Percentiles rank a stretch among this genome's conserved stretches.
Evolutionary conservation across 1,284 basidiomycete genomes (phyloP).

Genomic region (Ceratobasidium theobromae): DNA sequence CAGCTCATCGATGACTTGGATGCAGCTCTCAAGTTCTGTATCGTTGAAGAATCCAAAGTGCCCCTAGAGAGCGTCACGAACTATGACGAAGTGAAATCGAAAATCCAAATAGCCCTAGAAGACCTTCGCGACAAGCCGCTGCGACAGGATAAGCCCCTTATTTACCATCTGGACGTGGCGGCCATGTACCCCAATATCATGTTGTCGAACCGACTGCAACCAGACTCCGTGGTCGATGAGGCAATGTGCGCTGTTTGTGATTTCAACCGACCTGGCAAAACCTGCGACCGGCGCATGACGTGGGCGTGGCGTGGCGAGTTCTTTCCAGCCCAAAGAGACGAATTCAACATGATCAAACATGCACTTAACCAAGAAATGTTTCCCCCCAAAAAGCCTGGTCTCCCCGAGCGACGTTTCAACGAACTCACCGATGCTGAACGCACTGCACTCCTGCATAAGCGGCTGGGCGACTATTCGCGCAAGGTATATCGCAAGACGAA

Average conservation of each 20-base stretch:
- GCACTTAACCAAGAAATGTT: conserved; percentile 95
- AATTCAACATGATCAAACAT: conserved; percentile 99
- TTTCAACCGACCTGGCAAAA: conserved; percentile 95
- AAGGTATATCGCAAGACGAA: conserved; percentile 99
- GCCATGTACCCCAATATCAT: conserved; percentile 99
- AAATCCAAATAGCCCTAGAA: conserved; percentile 81
- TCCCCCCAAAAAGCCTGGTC: conserved; percentile 75
- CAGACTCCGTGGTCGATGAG: conserved; percentile 97
- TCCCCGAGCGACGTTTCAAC: conserved; percentile 75
- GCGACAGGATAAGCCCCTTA: conserved; percentile 88
- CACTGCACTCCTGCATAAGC: conserved; percentile 91
- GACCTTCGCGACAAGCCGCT: conserved; percentile 88
- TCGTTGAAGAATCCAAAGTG: conserved; percentile 84
- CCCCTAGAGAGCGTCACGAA: conserved; percentile 87
- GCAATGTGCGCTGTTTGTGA: conserved; percentile 98
- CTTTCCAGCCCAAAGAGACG: conserved; percentile 96
- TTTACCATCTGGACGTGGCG: conserved; percentile 98
- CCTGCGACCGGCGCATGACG: conserved; percentile 89
- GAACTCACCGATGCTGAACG: conserved; percentile 89
- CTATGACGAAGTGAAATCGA: conserved; percentile 87
- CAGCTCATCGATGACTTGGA: conserved; percentile 95
- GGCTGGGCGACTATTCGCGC: conserved; percentile 95
- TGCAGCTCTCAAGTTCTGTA: conserved; percentile 85
- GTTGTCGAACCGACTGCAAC: conserved; percentile 98
- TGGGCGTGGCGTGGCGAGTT: conserved; percentile 99